A percentile compares a stretch with the other conserved stretches of the same genome.
Evolutionary conservation across 225 moss, liverwort and hornwort genomes (phyloP).

Genomic region (Rhytidiadelphus loreus): DNA sequence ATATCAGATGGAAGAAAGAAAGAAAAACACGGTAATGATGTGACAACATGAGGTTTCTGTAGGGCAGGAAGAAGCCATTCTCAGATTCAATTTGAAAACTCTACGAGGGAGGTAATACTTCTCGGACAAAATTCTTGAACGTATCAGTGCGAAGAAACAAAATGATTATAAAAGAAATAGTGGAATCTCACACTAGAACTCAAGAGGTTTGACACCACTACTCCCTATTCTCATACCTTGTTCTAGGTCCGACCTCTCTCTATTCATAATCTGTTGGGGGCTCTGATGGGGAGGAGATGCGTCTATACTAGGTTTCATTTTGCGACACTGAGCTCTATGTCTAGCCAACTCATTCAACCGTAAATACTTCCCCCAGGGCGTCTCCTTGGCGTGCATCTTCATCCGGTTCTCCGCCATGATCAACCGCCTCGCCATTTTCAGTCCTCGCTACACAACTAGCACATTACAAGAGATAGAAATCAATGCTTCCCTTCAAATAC

Average conservation of each 20-base stretch:
- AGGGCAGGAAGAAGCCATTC: not conserved
- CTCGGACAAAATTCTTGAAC: not conserved
- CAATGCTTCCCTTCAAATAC: not conserved
- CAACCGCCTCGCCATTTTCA: too few species aligned
- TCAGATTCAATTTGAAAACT: not conserved
- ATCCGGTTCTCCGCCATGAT: too few species aligned
- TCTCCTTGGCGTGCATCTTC: too few species aligned
- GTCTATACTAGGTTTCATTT: too few species aligned
- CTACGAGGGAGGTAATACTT: not conserved
- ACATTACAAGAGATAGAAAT: not conserved
- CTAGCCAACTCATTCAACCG: too few species aligned
- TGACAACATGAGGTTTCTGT: not conserved
- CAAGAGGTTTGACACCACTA: not conserved
- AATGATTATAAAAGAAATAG: not conserved
- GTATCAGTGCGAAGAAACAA: not conserved
- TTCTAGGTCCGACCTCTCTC: constrained; percentile 27
- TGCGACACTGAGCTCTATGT: too few species aligned
- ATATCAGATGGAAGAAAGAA: not conserved
- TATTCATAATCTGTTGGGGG: constrained; percentile 2
- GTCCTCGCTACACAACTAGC: too few species aligned
- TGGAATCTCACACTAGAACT: not conserved
- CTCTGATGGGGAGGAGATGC: too few species aligned
- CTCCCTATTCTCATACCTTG: constrained; percentile 5
- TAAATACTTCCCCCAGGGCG: too few species aligned
- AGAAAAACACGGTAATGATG: not conserved